These are phyloP conservation scores for Holtermannia corniformis DNA, from an alignment of 768 basidiomycete species.

Conservation along the genomic window DNA sequence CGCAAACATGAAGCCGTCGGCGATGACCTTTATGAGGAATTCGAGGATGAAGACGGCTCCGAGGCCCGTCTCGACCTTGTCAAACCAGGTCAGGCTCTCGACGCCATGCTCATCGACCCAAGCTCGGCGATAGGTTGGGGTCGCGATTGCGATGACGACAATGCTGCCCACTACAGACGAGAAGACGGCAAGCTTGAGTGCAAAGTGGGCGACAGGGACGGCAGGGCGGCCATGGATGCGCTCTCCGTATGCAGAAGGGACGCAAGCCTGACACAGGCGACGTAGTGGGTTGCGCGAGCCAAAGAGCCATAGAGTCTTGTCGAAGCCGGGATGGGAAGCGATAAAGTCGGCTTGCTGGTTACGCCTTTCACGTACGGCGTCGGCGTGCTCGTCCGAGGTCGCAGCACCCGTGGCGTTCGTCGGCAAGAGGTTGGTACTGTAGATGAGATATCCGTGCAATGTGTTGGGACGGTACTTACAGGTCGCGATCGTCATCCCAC, in stretches of 20 bases:
- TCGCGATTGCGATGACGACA: constrained; percentile 70
- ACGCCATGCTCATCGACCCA: constrained; percentile 57
- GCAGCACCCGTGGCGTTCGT: constrained; percentile 19
- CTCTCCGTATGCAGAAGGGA: constrained; percentile 71
- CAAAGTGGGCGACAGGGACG: constrained; percentile 55
- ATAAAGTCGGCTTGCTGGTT: constrained; percentile 81
- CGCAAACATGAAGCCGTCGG: constrained; percentile 79
- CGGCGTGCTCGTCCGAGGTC: constrained; percentile 40
- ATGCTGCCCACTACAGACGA: constrained; percentile 70
- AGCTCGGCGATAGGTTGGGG: constrained; percentile 67
- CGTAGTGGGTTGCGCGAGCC: constrained; percentile 68
- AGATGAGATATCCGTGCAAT: too few relatives aligned
- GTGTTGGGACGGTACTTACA: constrained; percentile 25
- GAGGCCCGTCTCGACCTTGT: constrained; percentile 64
- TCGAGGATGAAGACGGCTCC: constrained; percentile 64
- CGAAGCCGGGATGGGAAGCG: constrained; percentile 74
- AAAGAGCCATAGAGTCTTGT: constrained; percentile 82
- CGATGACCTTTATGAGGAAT: constrained; percentile 79
- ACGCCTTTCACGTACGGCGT: constrained; percentile 58
- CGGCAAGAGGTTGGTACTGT: constrained; percentile 27
- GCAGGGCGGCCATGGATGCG: constrained; percentile 73
- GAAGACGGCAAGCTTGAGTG: constrained; percentile 67
- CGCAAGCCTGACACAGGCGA: constrained; percentile 67
- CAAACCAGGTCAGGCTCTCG: constrained; percentile 73
- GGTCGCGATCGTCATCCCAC: constrained; percentile 25